Conservation (phyloP, 1,284 basidiomycete genomes). For the Pulveroboletus sp. region DNA sequence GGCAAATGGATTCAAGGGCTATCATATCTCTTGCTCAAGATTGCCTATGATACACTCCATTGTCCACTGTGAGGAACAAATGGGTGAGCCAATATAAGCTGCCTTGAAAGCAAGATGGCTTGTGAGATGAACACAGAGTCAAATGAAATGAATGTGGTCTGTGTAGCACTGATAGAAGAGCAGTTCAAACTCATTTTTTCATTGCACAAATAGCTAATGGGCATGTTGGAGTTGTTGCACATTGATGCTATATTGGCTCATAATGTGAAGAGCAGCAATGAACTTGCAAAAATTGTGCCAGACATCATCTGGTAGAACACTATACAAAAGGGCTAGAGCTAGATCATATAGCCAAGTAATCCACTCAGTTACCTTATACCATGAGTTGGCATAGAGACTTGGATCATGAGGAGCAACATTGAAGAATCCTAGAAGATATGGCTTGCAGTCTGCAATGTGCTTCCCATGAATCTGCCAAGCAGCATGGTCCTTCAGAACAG, state of each 20-base stretch:
- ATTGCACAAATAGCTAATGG: not conserved
- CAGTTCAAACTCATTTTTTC: not conserved
- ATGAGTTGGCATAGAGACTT: not conserved
- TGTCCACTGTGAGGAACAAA: constrained; percentile 17
- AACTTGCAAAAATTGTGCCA: not conserved
- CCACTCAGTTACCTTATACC: not conserved
- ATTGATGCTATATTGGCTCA: not conserved
- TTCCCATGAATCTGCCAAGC: too few relatives aligned
- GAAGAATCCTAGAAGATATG: not conserved
- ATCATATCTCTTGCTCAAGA: constrained; percentile 2
- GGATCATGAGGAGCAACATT: not conserved
- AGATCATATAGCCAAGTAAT: not conserved
- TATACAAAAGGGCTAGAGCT: not conserved
- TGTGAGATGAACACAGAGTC: not conserved
- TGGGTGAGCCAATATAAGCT: not conserved
- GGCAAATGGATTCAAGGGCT: not conserved
- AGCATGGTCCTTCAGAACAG: too few relatives aligned
- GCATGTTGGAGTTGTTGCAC: not conserved
- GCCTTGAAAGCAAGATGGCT: not conserved
- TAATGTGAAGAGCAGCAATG: not conserved
- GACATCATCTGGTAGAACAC: not conserved
- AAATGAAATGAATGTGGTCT: not conserved
- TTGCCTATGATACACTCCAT: constrained; percentile 19
- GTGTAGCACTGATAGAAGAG: not conserved
- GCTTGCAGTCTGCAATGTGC: not conserved